phyloP scores from a whole-genome alignment of 352 stramenopile genomes.

The Globisporangium cederbergense region DNA sequence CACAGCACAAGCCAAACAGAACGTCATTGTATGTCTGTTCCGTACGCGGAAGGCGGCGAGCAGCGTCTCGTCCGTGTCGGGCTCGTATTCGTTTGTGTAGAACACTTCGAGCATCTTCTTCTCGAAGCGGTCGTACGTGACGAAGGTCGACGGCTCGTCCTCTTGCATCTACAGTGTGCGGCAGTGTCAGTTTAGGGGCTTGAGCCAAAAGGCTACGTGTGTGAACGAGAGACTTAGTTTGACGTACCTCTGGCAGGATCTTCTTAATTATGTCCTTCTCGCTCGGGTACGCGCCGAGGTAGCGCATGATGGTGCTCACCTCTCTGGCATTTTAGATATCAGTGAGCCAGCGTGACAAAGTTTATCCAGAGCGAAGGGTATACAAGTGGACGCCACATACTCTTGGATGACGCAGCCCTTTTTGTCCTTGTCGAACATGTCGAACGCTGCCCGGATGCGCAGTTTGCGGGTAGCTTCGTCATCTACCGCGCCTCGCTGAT shows the following conservation, averaged over 20 bases:
- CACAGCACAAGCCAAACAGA: too few species aligned
- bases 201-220: not conserved
- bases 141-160: conserved; percentile 87
- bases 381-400: conserved; percentile 18
- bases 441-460: conserved; percentile 80
- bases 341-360: not conserved
- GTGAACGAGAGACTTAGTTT: not conserved
- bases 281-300: conserved; percentile 86
- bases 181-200: not conserved
- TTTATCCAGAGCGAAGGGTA: not conserved
- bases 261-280: conserved; percentile 91
- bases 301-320: conserved; percentile 90
- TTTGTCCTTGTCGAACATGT: conserved; percentile 92
- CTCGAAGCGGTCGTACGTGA: conserved; percentile 90
- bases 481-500: conserved; percentile 31
- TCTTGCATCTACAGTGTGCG: conserved; percentile 67
- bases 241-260: conserved; percentile 78
- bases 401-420: conserved; percentile 89
- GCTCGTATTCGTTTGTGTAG: conserved; percentile 85
- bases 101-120: conserved; percentile 93
- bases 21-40: not conserved
- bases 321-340: conserved; percentile 37
- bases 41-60: conserved; percentile 66
- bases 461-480: conserved; percentile 45
- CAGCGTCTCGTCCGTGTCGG: conserved; percentile 86